Conservation (phyloP, 208 protist genomes). For the Wallacemonas sp. region DNA sequence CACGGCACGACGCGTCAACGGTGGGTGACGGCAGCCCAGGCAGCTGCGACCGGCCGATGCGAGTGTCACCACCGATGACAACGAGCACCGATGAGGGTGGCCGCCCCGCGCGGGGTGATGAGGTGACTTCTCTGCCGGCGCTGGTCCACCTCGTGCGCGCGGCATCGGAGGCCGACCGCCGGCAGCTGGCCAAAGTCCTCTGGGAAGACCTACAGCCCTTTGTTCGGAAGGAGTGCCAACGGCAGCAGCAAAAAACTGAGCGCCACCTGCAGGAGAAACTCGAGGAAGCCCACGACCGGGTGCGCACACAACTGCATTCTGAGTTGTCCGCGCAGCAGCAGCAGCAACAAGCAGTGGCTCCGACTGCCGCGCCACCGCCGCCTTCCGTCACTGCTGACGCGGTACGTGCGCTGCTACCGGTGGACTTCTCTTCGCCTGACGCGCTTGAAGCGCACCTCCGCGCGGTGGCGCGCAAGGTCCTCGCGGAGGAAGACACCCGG, state of each 20-base stretch:
- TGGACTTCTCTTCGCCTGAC: constrained; percentile 31
- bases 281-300: constrained; percentile 7
- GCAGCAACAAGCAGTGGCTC: not conserved
- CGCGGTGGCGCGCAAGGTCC: constrained; percentile 31
- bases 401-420: not conserved
- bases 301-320: constrained; percentile 1
- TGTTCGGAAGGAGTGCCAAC: constrained; percentile 15
- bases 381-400: not conserved
- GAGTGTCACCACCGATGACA: not conserved
- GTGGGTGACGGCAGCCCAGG: not conserved
- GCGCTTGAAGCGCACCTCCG: constrained; percentile 53
- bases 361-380: not conserved
- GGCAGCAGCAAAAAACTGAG: constrained; percentile 14
- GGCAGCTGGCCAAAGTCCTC: not conserved
- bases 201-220: constrained; percentile 4
- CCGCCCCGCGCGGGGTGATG: not conserved
- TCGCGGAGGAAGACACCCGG: constrained; percentile 42
- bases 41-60: constrained; percentile 16
- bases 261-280: constrained; percentile 16
- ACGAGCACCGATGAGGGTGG: constrained; percentile 10
- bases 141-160: not conserved
- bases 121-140: not conserved
- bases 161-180: not conserved
- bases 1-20: not conserved
- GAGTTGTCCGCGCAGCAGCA: not conserved